phyloP scores from a whole-genome alignment of 2,329 filamentous ascomycete species.

The Epichloe coenophiala region DNA sequence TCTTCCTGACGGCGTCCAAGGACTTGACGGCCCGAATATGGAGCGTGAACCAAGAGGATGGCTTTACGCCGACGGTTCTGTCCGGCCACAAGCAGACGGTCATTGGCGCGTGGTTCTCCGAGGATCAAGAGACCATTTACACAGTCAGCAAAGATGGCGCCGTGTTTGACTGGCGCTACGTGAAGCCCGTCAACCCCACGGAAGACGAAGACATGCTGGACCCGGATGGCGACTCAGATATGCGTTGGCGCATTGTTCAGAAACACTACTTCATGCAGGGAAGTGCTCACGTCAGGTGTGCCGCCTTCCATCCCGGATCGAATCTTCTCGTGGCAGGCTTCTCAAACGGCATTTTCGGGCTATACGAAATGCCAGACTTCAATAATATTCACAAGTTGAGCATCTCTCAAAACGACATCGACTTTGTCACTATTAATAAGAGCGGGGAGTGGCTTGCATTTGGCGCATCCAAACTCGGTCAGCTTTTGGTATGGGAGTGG shows the following conservation, averaged over 20 bases:
- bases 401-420: constrained; percentile 94
- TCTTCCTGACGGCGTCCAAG: constrained; percentile 84
- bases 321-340: constrained; percentile 95
- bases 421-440: constrained; percentile 87
- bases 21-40: constrained; percentile 90
- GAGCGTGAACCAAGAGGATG: constrained; percentile 78
- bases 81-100: constrained; percentile 85
- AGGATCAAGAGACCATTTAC: constrained; percentile 88
- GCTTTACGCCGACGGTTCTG: constrained; percentile 78
- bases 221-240: constrained; percentile 47
- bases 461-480: constrained; percentile 85
- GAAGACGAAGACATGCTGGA: constrained; percentile 47
- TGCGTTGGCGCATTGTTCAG: constrained; percentile 84
- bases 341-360: constrained; percentile 81
- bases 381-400: constrained; percentile 85
- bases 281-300: constrained; percentile 73
- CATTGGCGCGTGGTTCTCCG: constrained; percentile 91
- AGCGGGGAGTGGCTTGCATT: constrained; percentile 96
- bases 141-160: constrained; percentile 97
- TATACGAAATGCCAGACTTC: constrained; percentile 94
- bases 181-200: constrained; percentile 42
- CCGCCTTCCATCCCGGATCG: constrained; percentile 74
- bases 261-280: constrained; percentile 91
- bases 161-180: constrained; percentile 85
- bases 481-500: constrained; percentile 98